Evolutionary conservation across 225 moss, liverwort and hornwort species (phyloP), one percentile per base, ranked within the genome.

Genomic region (Bryoerythrophyllum caledonicum): DNA sequence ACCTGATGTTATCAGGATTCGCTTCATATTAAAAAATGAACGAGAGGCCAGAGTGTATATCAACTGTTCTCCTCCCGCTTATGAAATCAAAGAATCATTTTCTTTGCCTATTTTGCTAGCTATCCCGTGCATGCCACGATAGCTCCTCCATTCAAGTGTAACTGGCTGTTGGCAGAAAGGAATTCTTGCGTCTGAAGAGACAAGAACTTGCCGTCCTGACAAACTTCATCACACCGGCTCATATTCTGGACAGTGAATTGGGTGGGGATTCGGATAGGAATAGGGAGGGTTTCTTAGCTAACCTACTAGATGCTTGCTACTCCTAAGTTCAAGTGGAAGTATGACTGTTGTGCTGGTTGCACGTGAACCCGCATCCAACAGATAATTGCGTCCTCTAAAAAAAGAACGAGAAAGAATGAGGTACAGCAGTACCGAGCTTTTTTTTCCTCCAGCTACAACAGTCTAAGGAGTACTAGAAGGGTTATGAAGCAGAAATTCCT

Each of bases 401-500:
- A 43, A 67, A 71, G 61, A 79, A 72, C 72, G 54, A 65, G 4
- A 63, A 82, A 78, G 80, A 83, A 84, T 80, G 56, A 77, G 80
- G 75, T 63, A 74, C 56, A 52, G 24, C 60, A 27, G 54, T 55
- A 85, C 84, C 80, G 61, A 46, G 55, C 23, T 41, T 67, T 58
- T 70, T 56, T 67, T 49, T 12, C 4, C 5, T 51, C 32, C 62
- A 8, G 10, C 7, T 68, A 80, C 72, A 30, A 71, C 74, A 82
- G 72, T 49, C 67, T 76, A 70, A 19, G 74, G 67, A 64, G 2
- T 74, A 56, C 46, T 44, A 4, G 23, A n/a, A 58, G 25, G 75
- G 77, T 87, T 85, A 87, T 73, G 87, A 85, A 37, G 84, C 82
- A 27, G 87, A 87, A 56, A 82, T 85, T 60, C 82, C 60, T 65